These are phyloP conservation scores for Coemansia sp. DNA, from an alignment of 192 early-diverging fungal genomes.

Conservation along the genomic window DNA sequence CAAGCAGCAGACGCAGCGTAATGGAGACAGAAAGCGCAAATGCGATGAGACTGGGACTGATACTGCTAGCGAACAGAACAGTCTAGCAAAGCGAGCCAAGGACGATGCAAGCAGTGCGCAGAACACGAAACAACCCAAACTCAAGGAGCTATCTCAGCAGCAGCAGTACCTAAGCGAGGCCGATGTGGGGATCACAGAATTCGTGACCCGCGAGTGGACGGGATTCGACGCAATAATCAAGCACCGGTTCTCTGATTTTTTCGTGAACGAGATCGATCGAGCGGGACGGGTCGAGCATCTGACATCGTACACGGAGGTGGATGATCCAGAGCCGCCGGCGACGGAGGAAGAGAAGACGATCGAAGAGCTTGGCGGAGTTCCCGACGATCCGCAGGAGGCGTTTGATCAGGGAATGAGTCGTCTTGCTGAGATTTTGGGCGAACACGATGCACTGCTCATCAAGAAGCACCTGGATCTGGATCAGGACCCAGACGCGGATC, in stretches of 20 bases:
- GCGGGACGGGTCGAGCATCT: conserved; percentile 72
- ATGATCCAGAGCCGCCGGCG: conserved; percentile 29
- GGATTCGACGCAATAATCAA: conserved; percentile 56
- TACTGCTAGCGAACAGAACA: neutral
- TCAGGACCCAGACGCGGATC: conserved; percentile 1
- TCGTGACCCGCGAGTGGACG: conserved; percentile 27
- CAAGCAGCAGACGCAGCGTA: neutral
- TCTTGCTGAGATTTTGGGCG: conserved; percentile 33
- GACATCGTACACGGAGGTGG: conserved; percentile 38
- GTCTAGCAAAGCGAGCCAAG: conserved; percentile 33
- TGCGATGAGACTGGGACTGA: neutral
- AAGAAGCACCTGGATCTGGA: conserved; percentile 20
- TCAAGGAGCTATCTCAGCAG: neutral
- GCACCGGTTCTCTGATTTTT: conserved; percentile 81
- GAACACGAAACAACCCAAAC: neutral
- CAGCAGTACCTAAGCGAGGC: conserved; percentile 52
- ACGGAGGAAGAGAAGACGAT: conserved; percentile 33
- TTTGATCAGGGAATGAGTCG: conserved; percentile 31
- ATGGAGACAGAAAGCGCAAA: conserved; percentile 1
- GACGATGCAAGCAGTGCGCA: neutral
- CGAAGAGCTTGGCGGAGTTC: conserved; percentile 26
- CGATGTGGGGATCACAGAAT: conserved; percentile 70
- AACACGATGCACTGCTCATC: conserved; percentile 21
- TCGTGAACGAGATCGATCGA: conserved; percentile 88
- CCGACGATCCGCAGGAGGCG: conserved; percentile 26